Base-by-base conservation (phyloP, 768 basidiomycete species). In the Lactarius akahatsu region DNA sequence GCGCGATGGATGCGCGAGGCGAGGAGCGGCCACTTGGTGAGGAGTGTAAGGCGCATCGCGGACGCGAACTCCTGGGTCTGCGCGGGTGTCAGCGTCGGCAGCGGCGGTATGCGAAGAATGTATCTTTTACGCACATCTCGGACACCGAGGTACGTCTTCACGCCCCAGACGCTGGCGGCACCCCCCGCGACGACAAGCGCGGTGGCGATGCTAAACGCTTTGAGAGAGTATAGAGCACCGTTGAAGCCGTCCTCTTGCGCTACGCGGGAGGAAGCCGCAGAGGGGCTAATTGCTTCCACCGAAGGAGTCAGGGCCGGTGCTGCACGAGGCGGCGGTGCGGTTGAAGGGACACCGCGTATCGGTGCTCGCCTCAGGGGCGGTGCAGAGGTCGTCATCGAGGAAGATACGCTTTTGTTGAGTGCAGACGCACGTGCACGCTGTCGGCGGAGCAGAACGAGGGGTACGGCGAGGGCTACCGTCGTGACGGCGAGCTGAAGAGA, bases 191-290 rank as follows among this genome's bases (percentile, higher is more conserved):
- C 71, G 30, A 90, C 89, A 40, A 88, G 71, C 11, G 82, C 71
- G 0, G 90, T 91, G 4, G 90, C 88, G 50, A 90, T 80, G 3
- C 81, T 78, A 47, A 92, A 85, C 0, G 89, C 90, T 69, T 88
- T 88, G 5, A 83, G 77, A 1, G 83, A 82, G 69, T 86, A 81
- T 2, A 89, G 63, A 0, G 82, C 82, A 0, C 80, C 83, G 55
- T 83, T 84, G 70, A 82, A 81, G 43, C 77, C 74, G 64, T 80
- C 79, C 6, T 70, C 72, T 36, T 26, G 52, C 6, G 66, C 57
- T 32, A 3, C 38, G 50, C 58, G 16, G 2, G 20, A 1, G 50
- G 61, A 1, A 10, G 13, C 26, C 6, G 32, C 40, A 11, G 64
- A 57, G 32, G 65, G 8, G 15, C 57, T 41, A 3, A 50, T 45